Conservation (phyloP, 1,284 basidiomycete species). For the Apiotrichum brassicae region DNA sequence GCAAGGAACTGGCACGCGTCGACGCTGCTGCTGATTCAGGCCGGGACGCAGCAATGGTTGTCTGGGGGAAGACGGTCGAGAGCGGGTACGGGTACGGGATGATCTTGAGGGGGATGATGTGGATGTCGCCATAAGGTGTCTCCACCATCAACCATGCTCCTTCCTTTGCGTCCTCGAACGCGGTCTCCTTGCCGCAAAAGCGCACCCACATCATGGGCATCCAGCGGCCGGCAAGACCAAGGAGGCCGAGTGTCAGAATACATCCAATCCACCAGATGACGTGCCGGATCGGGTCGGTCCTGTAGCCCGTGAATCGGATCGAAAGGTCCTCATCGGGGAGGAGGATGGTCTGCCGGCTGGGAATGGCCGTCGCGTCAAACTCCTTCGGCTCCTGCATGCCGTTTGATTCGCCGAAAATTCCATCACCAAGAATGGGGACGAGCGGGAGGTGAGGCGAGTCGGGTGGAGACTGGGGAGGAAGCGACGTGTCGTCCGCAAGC, state of each 20-base stretch:
- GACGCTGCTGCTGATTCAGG: conserved; percentile 20
- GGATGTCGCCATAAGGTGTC: conserved; percentile 75
- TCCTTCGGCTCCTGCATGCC: conserved; percentile 31
- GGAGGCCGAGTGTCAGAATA: conserved; percentile 63
- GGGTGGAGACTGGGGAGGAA: conserved; percentile 45
- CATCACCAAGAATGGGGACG: conserved; percentile 36
- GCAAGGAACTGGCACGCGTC: conserved; percentile 8
- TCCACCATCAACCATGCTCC: conserved; percentile 80
- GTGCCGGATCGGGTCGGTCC: conserved; percentile 59
- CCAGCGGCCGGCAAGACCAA: conserved; percentile 87
- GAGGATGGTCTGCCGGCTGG: conserved; percentile 69
- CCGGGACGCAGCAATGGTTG: neutral
- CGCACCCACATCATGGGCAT: conserved; percentile 82
- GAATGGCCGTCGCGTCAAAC: conserved; percentile 29
- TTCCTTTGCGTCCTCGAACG: conserved; percentile 66
- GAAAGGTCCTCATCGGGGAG: conserved; percentile 86
- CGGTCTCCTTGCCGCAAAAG: conserved; percentile 75
- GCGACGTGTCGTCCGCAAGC: conserved; percentile 46
- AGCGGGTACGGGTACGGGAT: conserved; percentile 69
- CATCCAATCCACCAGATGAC: conserved; percentile 69
- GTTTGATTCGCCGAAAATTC: conserved; percentile 41
- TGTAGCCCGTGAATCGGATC: conserved; percentile 85
- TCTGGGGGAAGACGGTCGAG: conserved; percentile 64
- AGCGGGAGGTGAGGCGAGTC: conserved; percentile 42
- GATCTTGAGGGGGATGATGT: conserved; percentile 63